Percentiles rank a stretch among this genome's conserved stretches.
Conservation (phyloP, 805 yeast genomes). For the Candida quercuum region DNA sequence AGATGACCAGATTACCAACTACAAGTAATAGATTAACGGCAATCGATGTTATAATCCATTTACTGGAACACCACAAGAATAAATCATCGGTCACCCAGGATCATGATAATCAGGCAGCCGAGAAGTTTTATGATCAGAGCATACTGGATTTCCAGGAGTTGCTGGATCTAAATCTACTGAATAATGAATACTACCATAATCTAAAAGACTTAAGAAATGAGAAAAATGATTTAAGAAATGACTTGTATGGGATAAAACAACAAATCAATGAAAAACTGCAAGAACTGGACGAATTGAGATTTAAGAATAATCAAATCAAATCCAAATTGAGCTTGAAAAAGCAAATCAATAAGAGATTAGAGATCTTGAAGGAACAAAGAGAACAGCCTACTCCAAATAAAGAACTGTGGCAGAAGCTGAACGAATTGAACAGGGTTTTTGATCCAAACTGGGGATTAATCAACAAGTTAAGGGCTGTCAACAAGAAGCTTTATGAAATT, state of each 20-base stretch:
- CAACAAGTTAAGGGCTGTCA: slow-evolving; percentile 11
- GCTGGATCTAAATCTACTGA: slow-evolving; percentile 31
- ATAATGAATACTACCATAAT: slow-evolving; percentile 27
- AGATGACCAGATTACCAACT: slow-evolving; percentile 22
- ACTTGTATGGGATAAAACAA: slow-evolving; percentile 25
- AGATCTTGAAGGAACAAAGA: slow-evolving; percentile 1
- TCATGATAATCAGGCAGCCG: slow-evolving; percentile 11
- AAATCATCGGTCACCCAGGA: slow-evolving; percentile 5
- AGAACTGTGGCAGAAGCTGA: slow-evolving; percentile 19
- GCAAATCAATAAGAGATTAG: slow-evolving; percentile 9
- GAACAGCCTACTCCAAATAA: background rate
- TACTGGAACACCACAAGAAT: background rate
- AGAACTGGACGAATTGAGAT: slow-evolving; percentile 20
- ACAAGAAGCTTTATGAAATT: slow-evolving; percentile 7
- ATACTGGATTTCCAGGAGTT: slow-evolving; percentile 25
- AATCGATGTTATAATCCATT: slow-evolving; percentile 14
- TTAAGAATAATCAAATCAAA: slow-evolving; percentile 21
- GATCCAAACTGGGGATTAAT: slow-evolving; percentile 21
- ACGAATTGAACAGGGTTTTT: slow-evolving; percentile 23
- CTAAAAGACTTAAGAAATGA: slow-evolving; percentile 23
- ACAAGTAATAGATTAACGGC: slow-evolving; percentile 15
- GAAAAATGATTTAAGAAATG: slow-evolving; percentile 25
- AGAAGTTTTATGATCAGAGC: slow-evolving; percentile 14
- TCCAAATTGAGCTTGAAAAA: slow-evolving; percentile 14
- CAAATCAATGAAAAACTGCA: slow-evolving; percentile 21